Base-by-base conservation (phyloP, 768 basidiomycete genomes). In the Coprinopsis marcescibilis region DNA sequence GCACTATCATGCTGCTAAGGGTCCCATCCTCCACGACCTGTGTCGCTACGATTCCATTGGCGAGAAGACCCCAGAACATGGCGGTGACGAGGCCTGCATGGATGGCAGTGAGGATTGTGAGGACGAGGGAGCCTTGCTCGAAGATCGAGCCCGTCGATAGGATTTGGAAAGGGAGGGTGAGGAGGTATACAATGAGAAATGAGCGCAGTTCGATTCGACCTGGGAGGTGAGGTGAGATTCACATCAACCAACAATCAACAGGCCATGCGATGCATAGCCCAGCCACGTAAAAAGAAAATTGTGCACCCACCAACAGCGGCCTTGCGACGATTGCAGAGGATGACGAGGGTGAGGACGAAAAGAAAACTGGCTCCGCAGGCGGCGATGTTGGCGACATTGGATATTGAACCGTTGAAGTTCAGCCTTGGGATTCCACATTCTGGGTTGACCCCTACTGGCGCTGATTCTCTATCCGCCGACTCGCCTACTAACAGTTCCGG, bases 21-120 rank as follows among this genome's bases (percentile, higher is more conserved):
- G 89, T 89, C 4, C 92, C 95, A 57, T 89, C 95, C 61, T 97
- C 95, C 45, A 97, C 87, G 40, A 93, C 60, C 65, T 98, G 95
- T n/a, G 85, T 88, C 27, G 84, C 81, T 17, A 92, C 76, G 49
- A 90, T 65, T 7, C 75, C 86, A 63, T 88, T 90, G 25, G 75
- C 88, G 43, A 89, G 68, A 52, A 91, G 66, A 5, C 75, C 57
- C 87, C 90, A 92, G 60, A 92, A 94, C 3, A 91, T 65, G 2
- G 83, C 76, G 3, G 80, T 82, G 35, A 93, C 78, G 14, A 83
- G 51, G 3, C 83, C 92, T 1, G 87, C 81, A 52, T 96, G 93
- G 7, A 95, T 69, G 0, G 90, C 85, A 0, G 76, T 79, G 49
- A 95, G 55, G 21, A 78, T 77, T 15, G 83, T 78, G 19, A 95